Conservation (phyloP, 2,329 filamentous ascomycete genomes). For the Myriosclerotinia duriaeana region DNA sequence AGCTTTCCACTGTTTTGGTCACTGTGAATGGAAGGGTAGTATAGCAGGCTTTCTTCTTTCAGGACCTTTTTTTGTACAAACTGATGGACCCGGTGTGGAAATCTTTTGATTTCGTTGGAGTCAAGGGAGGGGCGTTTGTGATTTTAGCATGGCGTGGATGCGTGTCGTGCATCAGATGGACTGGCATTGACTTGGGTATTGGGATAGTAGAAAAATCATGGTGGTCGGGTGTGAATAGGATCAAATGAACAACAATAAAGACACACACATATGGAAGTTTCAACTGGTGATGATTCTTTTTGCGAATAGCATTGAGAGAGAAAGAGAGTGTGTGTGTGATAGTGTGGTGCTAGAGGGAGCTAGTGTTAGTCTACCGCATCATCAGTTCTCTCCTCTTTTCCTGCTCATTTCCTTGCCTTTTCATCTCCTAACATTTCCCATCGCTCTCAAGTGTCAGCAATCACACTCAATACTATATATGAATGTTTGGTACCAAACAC, state of each 20-base stretch:
- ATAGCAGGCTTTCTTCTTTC: neutral
- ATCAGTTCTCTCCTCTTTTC: too few species aligned
- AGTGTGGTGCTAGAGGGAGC: too few species aligned
- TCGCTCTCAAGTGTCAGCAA: too few species aligned
- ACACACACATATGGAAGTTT: neutral
- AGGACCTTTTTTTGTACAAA: neutral
- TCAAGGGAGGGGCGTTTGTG: neutral
- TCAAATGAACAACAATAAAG: neutral
- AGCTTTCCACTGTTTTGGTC: neutral
- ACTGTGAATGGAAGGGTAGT: slow-evolving; percentile 7
- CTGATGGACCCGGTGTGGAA: neutral
- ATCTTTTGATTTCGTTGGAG: neutral
- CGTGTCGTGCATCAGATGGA: neutral
- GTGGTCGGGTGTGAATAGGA: neutral
- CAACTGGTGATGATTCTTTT: too few species aligned
- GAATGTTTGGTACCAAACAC: neutral
- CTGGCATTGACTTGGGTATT: neutral
- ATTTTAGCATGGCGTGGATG: neutral
- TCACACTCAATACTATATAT: neutral
- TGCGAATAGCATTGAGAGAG: too few species aligned
- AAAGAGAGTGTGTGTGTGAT: too few species aligned
- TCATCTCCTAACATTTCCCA: too few species aligned
- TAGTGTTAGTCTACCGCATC: too few species aligned
- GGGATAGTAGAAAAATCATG: neutral
- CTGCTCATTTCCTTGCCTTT: too few species aligned